Base-by-base conservation (phyloP, 768 basidiomycete species). In the Chlorophyllum brunneum region DNA sequence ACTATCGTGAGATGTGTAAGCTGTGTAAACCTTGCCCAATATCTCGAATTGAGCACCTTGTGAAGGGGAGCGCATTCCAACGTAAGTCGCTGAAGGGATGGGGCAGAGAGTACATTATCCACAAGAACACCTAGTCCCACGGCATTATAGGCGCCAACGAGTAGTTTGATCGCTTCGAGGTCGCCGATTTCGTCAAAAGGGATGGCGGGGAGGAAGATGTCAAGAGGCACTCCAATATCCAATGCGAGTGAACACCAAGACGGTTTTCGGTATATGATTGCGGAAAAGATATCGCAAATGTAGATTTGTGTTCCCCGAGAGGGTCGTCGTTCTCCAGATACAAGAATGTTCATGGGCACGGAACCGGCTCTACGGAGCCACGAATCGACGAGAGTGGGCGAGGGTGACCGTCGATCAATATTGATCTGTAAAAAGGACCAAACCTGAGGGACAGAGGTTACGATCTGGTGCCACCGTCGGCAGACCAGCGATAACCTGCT, bases 1-100 rank as follows among this genome's bases (percentile, higher is more conserved):
- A 33, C 33, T 48, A 48, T 48, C 20, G 33, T 48, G 18, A 48
- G 46, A 5, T 48, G 34, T 11, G 46, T 48, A 16, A 48, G 46
- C 23, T 24, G 46, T 9, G 46, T 11, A 24, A 48, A 26, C 3
- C 11, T 16, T 11, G 16, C 15, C 23, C 31, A 48, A 22, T 5
- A n/a, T 24, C 34, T 36, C 34, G 46, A 22, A 34, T 48, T 37
- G 46, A 38, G 24, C 6, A 48, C 33, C n/a, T 38, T 37, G 9
- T 37, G 3, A 15, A 48, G 33, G 23, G 22, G 24, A 10, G 46
- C 24, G 16, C 33, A 37, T 15, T 24, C 33, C 34, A 48, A 23
- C 8, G 46, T 48, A 34, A 48, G 46, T 33, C 34, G 33, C 22
- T 16, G 34, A 37, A 48, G 46, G 23, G 34, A 48, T 37, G 46